Evolutionary conservation across 2,329 filamentous ascomycete genomes (phyloP).

Genomic region (Aspergillus sp.): DNA sequence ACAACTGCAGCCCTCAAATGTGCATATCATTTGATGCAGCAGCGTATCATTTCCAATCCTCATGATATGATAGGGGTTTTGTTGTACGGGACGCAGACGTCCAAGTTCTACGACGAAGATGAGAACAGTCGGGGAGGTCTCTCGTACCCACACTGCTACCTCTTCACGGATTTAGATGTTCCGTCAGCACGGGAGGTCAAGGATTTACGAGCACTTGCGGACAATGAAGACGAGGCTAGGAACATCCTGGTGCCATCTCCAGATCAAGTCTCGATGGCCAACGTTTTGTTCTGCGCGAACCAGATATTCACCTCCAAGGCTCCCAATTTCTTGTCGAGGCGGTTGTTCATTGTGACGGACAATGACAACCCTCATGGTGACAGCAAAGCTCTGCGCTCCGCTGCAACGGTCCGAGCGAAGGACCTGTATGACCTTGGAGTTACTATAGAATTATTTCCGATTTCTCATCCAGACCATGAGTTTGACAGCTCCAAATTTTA

Average conservation of each 20-base stretch:
- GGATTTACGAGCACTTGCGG: constrained; percentile 62
- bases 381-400: constrained; percentile 63
- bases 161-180: constrained; percentile 79
- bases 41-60: constrained; percentile 93
- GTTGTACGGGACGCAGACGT: constrained; percentile 80
- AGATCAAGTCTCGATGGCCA: constrained; percentile 70
- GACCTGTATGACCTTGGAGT: constrained; percentile 92
- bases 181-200: constrained; percentile 84
- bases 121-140: constrained; percentile 49
- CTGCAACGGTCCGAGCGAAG: constrained; percentile 79
- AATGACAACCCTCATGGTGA: constrained; percentile 74
- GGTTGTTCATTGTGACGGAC: constrained; percentile 93
- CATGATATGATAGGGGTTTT: constrained; percentile 96
- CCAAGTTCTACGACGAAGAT: constrained; percentile 65
- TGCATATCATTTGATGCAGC: constrained; percentile 91
- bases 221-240: constrained; percentile 65
- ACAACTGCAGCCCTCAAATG: constrained; percentile 82
- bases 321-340: constrained; percentile 83
- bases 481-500: constrained; percentile 88
- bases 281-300: constrained; percentile 88
- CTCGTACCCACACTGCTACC: constrained; percentile 83
- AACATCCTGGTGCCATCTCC: constrained; percentile 62
- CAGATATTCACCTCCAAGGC: constrained; percentile 94
- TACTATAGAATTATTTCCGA: constrained; percentile 85
- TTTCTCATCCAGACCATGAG: constrained; percentile 59